Evolutionary conservation across 495 filamentous ascomycete species (phyloP).

Genomic region (Xylaria castorea): DNA sequence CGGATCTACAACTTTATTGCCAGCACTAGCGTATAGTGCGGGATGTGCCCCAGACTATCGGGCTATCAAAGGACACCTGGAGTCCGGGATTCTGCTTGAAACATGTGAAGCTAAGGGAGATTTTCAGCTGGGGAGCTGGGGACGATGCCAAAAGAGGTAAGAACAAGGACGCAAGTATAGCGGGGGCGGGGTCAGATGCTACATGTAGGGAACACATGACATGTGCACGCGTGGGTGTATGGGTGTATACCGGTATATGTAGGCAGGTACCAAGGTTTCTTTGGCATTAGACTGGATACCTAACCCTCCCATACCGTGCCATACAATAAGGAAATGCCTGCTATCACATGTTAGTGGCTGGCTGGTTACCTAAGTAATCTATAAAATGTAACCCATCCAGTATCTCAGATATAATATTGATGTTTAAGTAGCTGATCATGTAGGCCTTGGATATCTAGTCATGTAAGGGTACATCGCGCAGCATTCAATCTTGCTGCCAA

Average conservation of each 20-base stretch:
- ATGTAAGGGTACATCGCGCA: not conserved
- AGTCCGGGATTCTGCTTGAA: not conserved
- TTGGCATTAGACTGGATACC: no score
- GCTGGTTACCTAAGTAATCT: no score
- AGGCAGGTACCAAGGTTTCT: no score
- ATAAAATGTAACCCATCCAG: not conserved
- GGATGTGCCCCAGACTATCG: not conserved
- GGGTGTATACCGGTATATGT: no score
- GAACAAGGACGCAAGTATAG: not conserved
- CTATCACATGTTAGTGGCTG: not conserved
- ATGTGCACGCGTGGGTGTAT: not conserved
- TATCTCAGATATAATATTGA: not conserved
- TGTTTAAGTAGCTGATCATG: not conserved
- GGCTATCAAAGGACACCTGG: not conserved
- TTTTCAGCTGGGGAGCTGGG: not conserved
- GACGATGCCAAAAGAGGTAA: conserved; percentile 14
- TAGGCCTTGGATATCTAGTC: not conserved
- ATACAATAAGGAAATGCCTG: not conserved
- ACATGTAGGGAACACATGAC: conserved; percentile 5
- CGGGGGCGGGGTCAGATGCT: conserved; percentile 4
- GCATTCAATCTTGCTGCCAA: not conserved
- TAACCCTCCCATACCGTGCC: not conserved
- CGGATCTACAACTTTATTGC: not conserved
- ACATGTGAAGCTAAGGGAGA: conserved; percentile 6
- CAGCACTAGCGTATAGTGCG: not conserved